Conservation (phyloP, 306 rosid genomes). For the Cicer arietinum region DNA sequence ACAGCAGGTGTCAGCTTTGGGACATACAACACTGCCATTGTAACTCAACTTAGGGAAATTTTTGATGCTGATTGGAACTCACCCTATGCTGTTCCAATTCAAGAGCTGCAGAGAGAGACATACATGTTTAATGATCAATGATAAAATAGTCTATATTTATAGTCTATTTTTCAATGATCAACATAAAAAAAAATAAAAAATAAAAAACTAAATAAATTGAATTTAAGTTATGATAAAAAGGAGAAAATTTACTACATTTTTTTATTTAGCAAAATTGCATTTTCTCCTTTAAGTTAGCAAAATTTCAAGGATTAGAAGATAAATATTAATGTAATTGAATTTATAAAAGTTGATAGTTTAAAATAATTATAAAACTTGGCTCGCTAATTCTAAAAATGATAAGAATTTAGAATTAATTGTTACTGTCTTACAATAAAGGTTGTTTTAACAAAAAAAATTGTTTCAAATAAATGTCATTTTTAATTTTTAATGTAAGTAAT, state of each 20-base stretch:
- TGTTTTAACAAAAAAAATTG: no score
- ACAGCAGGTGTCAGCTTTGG: slow-evolving; percentile 95
- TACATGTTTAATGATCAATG: slow-evolving; percentile 35
- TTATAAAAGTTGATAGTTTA: neutral
- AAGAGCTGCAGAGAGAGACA: slow-evolving; percentile 47
- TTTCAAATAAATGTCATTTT: no score
- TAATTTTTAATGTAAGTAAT: no score
- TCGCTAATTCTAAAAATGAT: neutral
- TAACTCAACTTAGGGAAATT: slow-evolving; percentile 65
- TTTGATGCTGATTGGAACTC: slow-evolving; percentile 97
- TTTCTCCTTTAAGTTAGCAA: neutral
- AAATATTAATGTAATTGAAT: no score
- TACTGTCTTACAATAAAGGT: no score
- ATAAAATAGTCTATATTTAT: slow-evolving; percentile 38
- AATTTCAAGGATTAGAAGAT: no score
- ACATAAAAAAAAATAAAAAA: no score
- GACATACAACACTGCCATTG: slow-evolving; percentile 72
- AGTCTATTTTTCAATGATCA: no score
- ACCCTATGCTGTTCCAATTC: slow-evolving; percentile 71
- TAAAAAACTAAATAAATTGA: slow-evolving; percentile 17
- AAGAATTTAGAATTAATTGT: no score
- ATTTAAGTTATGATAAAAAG: neutral
- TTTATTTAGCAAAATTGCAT: slow-evolving; percentile 6
- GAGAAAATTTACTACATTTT: neutral
- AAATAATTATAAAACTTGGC: neutral